Evolutionary conservation across 1,284 basidiomycete genomes (phyloP).

Genomic region (Tylopilus sp.): DNA sequence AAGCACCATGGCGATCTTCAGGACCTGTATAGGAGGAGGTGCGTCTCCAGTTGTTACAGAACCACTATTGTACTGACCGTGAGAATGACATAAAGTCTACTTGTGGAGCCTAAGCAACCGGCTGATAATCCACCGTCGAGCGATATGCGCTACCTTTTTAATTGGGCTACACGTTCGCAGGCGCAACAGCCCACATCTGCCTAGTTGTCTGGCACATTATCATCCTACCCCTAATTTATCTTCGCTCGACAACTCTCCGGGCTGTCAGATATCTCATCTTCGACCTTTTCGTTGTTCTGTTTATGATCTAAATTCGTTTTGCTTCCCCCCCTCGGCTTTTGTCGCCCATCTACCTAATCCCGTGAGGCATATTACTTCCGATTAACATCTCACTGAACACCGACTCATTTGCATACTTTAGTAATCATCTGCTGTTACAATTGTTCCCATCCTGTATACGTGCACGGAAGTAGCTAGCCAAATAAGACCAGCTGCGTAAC

Average conservation of each 20-base stretch:
- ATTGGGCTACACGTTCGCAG: conserved; percentile 64
- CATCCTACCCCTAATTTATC: conserved; percentile 13
- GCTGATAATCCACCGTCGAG: conserved; percentile 63
- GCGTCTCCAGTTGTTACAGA: conserved; percentile 18
- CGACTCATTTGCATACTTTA: conserved; percentile 31
- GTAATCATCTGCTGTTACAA: conserved; percentile 30
- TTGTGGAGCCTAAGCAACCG: conserved; percentile 75
- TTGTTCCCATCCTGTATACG: conserved; percentile 27
- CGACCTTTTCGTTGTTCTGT: conserved; percentile 23
- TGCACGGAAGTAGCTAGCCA: conserved; percentile 22
- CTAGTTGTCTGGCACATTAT: conserved; percentile 24
- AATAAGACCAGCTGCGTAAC: conserved; percentile 2
- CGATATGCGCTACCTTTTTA: conserved; percentile 72
- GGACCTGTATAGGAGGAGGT: conserved; percentile 80
- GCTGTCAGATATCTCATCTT: conserved; percentile 25
- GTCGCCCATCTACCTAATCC: conserved; percentile 27
- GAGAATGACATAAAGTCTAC: conserved; percentile 45
- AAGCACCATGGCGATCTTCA: conserved; percentile 72
- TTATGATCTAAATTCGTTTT: conserved; percentile 30
- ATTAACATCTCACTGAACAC: conserved; percentile 29
- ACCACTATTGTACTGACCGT: conserved; percentile 2
- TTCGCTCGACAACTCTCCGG: conserved; percentile 24
- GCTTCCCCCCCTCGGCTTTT: conserved; percentile 8
- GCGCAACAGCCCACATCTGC: conserved; percentile 35
- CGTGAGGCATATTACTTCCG: conserved; percentile 20